Base-by-base conservation (phyloP, 768 basidiomycete genomes). In the Cyclocybe aegerita region DNA sequence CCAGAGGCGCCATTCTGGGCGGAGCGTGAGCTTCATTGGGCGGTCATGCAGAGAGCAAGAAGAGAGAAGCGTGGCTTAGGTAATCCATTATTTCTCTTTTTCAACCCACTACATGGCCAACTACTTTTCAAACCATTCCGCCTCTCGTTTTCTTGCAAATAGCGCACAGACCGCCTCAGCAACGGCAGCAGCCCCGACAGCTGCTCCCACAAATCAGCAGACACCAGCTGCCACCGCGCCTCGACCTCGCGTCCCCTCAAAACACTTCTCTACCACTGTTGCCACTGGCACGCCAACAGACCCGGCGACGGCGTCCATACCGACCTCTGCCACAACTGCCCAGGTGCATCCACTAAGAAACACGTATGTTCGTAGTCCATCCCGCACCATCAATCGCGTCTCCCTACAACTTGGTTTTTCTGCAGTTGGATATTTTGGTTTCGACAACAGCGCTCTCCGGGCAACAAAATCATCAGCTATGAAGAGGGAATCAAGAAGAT, bases 401-500 rank as follows among this genome's bases (percentile, higher is more conserved):
- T 52, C 52, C 52, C 49, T 56, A 58, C 41, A 59, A 43, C 58
- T 49, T 43, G 45, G 14, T 29, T 52, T 43, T 65, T 55, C 56
- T 56, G 38, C 63, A 92, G 90, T 50, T 94, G 92, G 92, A 80
- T 91, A 5, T 93, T 93, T 65, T 94, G 88, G 88, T 94, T 92
- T 72, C 82, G 90, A 55, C 88, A 93, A 63, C 93, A 96, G 65
- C 88, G 91, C 54, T 76, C 89, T 2, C 91, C 92, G 11, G 93
- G 92, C 10, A 92, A 89, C 54, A 96, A 94, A 71, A 85, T 90
- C 55, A 78, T 85, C 9, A 93, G 83, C 63, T 97, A 98, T 63
- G 94, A 97, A 62, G 93, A 96, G 63, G 93, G 93, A 29, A 96
- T 98, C 62, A 93, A 93, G 72, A 88, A 88, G 68, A 85, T 98